Evolutionary conservation across 345 rosid genomes (phyloP).

Genomic region (Firmiana major): DNA sequence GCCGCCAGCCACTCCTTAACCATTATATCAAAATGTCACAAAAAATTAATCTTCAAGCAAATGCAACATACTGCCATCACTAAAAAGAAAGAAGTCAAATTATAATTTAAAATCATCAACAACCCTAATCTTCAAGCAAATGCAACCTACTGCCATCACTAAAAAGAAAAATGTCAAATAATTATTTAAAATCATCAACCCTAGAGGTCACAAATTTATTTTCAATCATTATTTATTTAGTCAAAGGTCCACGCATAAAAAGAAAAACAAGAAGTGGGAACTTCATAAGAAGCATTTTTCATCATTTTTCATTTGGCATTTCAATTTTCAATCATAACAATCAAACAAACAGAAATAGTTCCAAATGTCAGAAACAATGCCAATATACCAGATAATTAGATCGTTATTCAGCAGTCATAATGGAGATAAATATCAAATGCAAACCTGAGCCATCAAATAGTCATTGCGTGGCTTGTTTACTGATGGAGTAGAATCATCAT

Average conservation of each 20-base stretch:
- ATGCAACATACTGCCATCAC: neutral
- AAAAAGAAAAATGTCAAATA: too few species aligned
- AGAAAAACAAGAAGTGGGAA: too few species aligned
- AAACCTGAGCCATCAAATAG: constrained; percentile 72
- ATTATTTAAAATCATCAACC: neutral
- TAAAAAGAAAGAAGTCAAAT: too few species aligned
- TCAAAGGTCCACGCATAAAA: too few species aligned
- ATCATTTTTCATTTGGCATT: too few species aligned
- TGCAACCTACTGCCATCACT: neutral
- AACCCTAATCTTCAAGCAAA: neutral
- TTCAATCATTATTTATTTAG: too few species aligned
- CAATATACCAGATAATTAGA: neutral
- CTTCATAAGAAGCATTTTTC: too few species aligned
- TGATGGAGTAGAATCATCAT: constrained; percentile 47
- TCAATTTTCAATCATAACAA: neutral
- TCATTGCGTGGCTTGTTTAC: constrained; percentile 53
- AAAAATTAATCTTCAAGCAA: neutral
- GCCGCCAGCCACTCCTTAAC: neutral
- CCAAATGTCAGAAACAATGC: neutral
- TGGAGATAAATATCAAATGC: constrained; percentile 11
- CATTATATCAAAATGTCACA: neutral
- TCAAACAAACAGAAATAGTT: neutral
- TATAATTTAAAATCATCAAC: neutral
- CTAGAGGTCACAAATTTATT: too few species aligned
- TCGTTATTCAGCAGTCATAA: neutral